These are phyloP conservation scores for Aspergillus melleus DNA, from an alignment of 2,329 filamentous ascomycete species.

Conservation along the genomic window DNA sequence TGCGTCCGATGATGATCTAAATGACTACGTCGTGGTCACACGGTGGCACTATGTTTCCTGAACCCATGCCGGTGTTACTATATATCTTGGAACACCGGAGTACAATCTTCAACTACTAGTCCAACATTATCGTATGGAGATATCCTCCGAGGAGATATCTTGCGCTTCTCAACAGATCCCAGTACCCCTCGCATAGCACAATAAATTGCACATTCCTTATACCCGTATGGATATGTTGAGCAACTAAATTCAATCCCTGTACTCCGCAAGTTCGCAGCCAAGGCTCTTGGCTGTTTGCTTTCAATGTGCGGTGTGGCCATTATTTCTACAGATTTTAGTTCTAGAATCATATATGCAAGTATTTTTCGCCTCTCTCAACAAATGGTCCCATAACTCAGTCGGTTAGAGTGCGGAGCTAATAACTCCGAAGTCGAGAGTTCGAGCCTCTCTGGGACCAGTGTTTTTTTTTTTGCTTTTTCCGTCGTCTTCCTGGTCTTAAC, in stretches of 20 bases:
- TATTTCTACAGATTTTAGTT: not conserved
- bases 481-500: no score
- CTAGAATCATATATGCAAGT: not conserved
- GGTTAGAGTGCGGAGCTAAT: conserved; percentile 3
- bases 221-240: not conserved
- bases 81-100: no score
- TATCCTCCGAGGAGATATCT: no score
- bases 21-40: no score
- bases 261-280: no score
- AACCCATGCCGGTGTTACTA: no score
- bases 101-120: no score
- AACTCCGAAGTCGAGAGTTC: conserved; percentile 2
- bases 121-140: no score
- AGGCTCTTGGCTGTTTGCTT: not conserved
- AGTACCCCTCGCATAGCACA: not conserved
- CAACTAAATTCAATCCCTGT: not conserved
- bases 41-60: no score
- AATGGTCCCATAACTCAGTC: not conserved
- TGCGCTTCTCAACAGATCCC: not conserved
- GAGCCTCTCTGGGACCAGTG: not conserved
- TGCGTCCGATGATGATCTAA: no score
- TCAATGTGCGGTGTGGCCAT: not conserved
- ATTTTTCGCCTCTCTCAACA: not conserved
- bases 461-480: not conserved
- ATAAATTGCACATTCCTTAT: not conserved